phyloP scores from a whole-genome alignment of 176 grass and related monocot genomes.

The Oryza meyeriana region DNA sequence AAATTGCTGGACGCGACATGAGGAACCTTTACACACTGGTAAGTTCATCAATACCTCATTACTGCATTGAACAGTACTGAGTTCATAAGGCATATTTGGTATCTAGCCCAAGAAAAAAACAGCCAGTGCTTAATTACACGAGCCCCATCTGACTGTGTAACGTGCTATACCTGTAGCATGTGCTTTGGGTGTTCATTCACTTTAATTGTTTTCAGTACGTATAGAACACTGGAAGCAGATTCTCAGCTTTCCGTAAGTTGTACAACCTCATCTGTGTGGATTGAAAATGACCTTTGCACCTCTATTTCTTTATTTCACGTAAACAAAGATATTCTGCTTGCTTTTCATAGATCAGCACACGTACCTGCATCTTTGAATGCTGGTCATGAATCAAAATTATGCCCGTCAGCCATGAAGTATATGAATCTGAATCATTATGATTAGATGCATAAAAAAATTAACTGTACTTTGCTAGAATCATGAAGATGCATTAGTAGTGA shows the following conservation, averaged over 20 bases:
- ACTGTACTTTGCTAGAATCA: background rate
- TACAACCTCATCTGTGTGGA: slow-evolving; percentile 21
- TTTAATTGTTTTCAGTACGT: slow-evolving; percentile 24
- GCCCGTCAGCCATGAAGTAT: slow-evolving; percentile 14
- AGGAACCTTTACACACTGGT: slow-evolving; percentile 95
- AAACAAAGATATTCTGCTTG: slow-evolving; percentile 17
- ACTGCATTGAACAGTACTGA: slow-evolving; percentile 24
- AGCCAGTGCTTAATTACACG: background rate
- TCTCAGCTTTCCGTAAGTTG: slow-evolving; percentile 18
- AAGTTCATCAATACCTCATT: slow-evolving; percentile 35
- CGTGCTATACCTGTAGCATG: background rate
- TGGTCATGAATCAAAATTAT: slow-evolving; percentile 23
- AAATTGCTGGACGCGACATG: slow-evolving; percentile 51
- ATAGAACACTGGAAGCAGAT: slow-evolving; percentile 26
- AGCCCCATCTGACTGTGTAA: background rate
- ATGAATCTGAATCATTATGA: slow-evolving; percentile 28
- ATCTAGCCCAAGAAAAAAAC: background rate
- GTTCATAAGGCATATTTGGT: background rate
- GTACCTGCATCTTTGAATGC: slow-evolving; percentile 26
- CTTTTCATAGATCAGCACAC: slow-evolving; percentile 23
- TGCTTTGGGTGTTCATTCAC: background rate
- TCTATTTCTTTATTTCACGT: slow-evolving; percentile 29
- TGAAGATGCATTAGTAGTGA: background rate
- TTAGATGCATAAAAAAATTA: slow-evolving; percentile 22
- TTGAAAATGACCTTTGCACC: slow-evolving; percentile 30